Evolutionary conservation across 1,139 yeast species (phyloP).

Genomic region (Hansenula lynferdii): DNA sequence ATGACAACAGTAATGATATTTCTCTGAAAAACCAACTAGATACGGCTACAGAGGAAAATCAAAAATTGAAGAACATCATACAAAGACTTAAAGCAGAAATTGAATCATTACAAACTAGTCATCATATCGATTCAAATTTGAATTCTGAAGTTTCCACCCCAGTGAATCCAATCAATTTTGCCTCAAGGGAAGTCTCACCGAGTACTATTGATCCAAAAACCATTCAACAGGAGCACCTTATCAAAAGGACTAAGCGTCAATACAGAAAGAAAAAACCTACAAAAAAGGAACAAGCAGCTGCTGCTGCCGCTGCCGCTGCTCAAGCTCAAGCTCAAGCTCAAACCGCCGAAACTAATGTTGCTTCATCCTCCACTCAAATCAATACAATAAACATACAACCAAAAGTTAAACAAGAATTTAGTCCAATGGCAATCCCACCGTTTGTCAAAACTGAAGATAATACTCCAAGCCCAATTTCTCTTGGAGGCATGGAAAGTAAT

Average conservation of each 20-base stretch:
- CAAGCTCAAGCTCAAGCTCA: neutral
- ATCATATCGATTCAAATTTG: too few species aligned
- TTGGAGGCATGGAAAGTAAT: constrained; percentile 10
- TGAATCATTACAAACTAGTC: constrained; percentile 16
- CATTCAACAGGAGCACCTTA: constrained; percentile 6
- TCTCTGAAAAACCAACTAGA: constrained; percentile 30
- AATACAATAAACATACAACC: neutral
- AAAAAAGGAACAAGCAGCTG: constrained; percentile 7
- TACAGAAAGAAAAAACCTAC: constrained; percentile 17
- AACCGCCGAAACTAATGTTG: neutral
- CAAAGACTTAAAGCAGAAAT: constrained; percentile 33
- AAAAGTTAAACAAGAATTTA: neutral
- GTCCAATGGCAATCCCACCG: neutral
- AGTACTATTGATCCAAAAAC: constrained; percentile 28
- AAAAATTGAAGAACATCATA: constrained; percentile 32
- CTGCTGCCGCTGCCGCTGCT: neutral
- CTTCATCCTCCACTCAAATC: neutral
- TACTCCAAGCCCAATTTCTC: constrained; percentile 25
- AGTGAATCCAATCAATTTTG: constrained; percentile 3
- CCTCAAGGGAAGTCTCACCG: constrained; percentile 22
- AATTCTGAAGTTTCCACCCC: constrained; percentile 1
- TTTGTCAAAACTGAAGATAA: constrained; percentile 14
- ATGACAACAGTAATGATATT: neutral
- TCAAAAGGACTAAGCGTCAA: constrained; percentile 8
- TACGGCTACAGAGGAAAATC: constrained; percentile 34